Evolutionary conservation across 805 yeast genomes (phyloP), one percentile per base, ranked within the genome.

Genomic region (Candida incommunis): DNA sequence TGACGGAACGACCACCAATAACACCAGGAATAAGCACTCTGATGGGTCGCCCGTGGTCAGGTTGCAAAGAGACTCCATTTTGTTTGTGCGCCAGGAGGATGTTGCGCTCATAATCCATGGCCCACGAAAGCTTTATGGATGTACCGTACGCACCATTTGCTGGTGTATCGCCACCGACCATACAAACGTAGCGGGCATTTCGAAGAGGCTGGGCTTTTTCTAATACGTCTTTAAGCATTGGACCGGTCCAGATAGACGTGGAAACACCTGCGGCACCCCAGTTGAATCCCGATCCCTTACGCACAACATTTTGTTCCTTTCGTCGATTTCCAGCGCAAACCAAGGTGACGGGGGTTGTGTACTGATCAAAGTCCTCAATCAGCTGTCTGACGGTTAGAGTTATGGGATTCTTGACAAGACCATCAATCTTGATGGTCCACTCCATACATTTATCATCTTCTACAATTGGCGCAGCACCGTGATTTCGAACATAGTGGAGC

Each of bases 1-100:
- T 64, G 29, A 64, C 68, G n/a, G 64, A 59, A 20, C 67, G 51
- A 2, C 68, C 68, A 24, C 68, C 68, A 52, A 64, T 61, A 23
- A 62, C 60, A n/a, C 67, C 67, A 2, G 67, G 67, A 2, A 63
- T 56, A 3, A 64, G 52, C 5, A 59, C 63, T 37, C 68, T 52
- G 15, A 63, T 45, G 2, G 68, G 68, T 23, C 50, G 55, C 2
- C 67, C 66, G 45, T 64, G 68, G 45, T 64, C 68, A 2, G 66
- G 67, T 3, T 55, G 43, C n/a, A 64, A 47, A 23, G 51, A 52
- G 18, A 49, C 50, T n/a, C 68, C 68, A 42, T 64, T 64, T 46
- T 63, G 67, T 44, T 59, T 60, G 48, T 62, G 62, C 1, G 65
- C 60, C 4, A 64, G 41, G 63, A 61, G 57, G 25, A 63, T 54